Evolutionary conservation across 148 eudicot genomes (phyloP).

Genomic region (Mesembryanthemum crystallinum): DNA sequence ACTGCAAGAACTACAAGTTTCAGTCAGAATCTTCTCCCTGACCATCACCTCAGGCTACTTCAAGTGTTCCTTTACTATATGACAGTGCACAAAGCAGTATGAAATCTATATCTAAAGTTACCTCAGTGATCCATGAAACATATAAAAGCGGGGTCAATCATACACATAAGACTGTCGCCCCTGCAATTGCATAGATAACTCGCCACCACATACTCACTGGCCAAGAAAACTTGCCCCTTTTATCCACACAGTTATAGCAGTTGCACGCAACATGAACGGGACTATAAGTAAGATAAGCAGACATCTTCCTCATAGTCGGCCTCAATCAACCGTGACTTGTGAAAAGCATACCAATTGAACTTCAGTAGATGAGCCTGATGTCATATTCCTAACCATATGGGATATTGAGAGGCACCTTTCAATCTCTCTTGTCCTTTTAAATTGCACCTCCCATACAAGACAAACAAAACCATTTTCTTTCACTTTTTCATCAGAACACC

Average conservation of each 20-base stretch:
- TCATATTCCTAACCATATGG: background rate
- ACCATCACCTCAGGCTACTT: no score
- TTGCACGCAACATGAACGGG: background rate
- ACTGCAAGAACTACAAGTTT: no score
- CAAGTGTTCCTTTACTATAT: no score
- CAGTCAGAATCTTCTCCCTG: no score
- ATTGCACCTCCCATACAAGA: background rate
- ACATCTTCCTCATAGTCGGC: background rate
- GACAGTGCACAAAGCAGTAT: no score
- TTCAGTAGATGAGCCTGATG: background rate
- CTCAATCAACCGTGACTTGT: background rate
- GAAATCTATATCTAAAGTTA: no score
- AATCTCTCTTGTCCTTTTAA: background rate
- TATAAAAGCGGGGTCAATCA: no score
- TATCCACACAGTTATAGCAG: background rate
- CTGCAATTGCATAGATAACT: no score
- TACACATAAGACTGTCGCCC: no score
- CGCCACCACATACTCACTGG: background rate
- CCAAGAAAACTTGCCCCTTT: background rate
- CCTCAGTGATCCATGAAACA: no score
- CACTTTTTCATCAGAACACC: background rate
- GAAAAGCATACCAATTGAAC: background rate
- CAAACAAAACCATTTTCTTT: background rate
- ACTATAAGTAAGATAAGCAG: background rate
- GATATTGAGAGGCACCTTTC: background rate